Evolutionary conservation across 805 yeast genomes (phyloP), one percentile per base, ranked within the genome.

Genomic region (Barnettozyma populi): DNA sequence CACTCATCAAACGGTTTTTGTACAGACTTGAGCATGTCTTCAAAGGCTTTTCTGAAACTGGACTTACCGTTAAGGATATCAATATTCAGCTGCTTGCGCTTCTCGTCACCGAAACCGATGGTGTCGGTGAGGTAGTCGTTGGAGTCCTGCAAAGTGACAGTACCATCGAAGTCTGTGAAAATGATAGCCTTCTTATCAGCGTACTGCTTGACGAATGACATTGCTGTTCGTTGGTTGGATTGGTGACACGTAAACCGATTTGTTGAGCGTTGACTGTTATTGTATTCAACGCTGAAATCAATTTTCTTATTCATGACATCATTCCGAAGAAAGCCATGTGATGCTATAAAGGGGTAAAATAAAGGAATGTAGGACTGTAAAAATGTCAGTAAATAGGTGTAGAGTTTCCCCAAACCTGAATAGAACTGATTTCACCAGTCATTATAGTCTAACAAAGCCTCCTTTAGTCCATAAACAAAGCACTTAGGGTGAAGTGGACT

Each of bases 151-250:
- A 86, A 71, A 11, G 99, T 94, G 54, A 94, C 94, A 2, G 99
- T 94, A 25, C 99, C 99, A 65, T 94, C 99, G 80, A 95, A 94
- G 66, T 94, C 99, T 38, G 97, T 86, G 73, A 94, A 94, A 38
- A 94, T 85, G 60, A 94, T 89, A 41, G 95, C 92, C 53, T 78
- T 76, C 55, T 61, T 61, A 23, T 56, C 51, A 6, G 58, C 50
- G 44, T 59, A 57, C 36, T 57, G 56, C 24, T 54, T 44, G 19
- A 58, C 60, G 25, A 52, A 52, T 1, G 62, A 56, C 62, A 60
- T 60, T 13, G 13, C n/a, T 20, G 18, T 16, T 18, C 14, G 5
- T 35, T 35, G 20, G 14, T 16, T 2, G 2, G 13, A 18, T 14
- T 35, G 23, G 10, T 4, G 37, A 18, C 11, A 16, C 5, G 5